Evolutionary conservation across 768 basidiomycete species (phyloP), one percentile per base, ranked within the genome.

Genomic region (Psilocybe cubensis): DNA sequence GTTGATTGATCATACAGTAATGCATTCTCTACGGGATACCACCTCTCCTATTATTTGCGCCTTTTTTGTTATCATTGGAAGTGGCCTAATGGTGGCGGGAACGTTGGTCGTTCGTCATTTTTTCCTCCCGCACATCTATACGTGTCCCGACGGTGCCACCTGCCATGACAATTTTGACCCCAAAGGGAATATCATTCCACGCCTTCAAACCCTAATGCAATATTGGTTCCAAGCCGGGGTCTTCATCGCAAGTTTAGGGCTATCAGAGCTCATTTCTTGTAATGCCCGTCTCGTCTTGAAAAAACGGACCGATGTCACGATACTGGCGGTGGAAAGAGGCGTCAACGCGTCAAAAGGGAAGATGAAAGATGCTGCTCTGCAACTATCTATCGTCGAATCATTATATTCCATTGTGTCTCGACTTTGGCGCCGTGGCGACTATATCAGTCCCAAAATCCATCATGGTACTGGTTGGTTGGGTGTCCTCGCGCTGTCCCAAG

Each of bases 71-170:
- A 3, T 33, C n/a, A 3, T 35, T 1, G 49, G 49, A 21, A 23
- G 35, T 29, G 8, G 17, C 10, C 17, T 31, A n/a, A 50, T 50
- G 31, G 18, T 50, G 18, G n/a, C 31, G 3, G 49, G 49, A 18
- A 50, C 49, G 17, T 8, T 50, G 7, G 20, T 54, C 23, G 43
- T 31, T 27, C 29, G 27, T 3, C 3, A 3, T 12, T 1, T 24
- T 44, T 29, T 54, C n/a, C 43, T 54, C 21, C 53, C 53, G 4
- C 28, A 46, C 9, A 46, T 54, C 21, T 45, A 54, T 23, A 33
- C 18, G 3, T 54, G 53, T 24, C 53, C 53, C 9, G 29, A 29
- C 21, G 44, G 44, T 11, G 42, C 53, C 8, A 46, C 43, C 17
- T 54, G 53, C 29, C 31, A 20, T 7, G n/a, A 29, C 42, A 45